Evolutionary conservation across 495 filamentous ascomycete genomes (phyloP).

Genomic region (Trichoderma gamsii): DNA sequence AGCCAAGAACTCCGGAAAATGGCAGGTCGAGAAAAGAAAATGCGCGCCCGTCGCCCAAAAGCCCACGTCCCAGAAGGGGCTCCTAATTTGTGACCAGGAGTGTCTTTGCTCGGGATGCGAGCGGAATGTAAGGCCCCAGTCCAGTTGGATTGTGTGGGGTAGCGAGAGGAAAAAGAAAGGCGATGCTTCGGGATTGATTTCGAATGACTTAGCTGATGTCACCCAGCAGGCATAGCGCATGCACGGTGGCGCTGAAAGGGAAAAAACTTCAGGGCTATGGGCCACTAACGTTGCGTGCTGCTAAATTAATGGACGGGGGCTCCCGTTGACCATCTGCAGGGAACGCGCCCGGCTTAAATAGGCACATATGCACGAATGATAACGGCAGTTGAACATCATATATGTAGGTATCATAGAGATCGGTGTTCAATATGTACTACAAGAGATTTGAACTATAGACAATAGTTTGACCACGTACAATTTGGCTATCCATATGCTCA

Average conservation of each 20-base stretch:
- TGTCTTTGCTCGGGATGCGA: neutral
- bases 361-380: too few relatives aligned
- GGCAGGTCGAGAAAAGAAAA: neutral
- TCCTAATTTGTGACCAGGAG: conserved; percentile 1
- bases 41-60: neutral
- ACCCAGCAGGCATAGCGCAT: neutral
- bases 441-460: too few relatives aligned
- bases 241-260: neutral
- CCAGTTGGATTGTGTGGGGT: neutral
- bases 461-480: too few relatives aligned
- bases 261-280: too few relatives aligned
- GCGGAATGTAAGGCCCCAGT: conserved; percentile 4
- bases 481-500: too few relatives aligned
- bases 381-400: too few relatives aligned
- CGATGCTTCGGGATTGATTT: conserved; percentile 10
- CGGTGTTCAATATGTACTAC: too few relatives aligned
- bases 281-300: too few relatives aligned
- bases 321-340: too few relatives aligned
- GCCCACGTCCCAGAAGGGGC: neutral
- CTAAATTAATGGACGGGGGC: too few relatives aligned
- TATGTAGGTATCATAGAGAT: too few relatives aligned
- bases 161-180: neutral
- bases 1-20: neutral
- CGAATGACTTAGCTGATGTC: neutral
- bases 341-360: too few relatives aligned